phyloP scores from a whole-genome alignment of 768 basidiomycete species.

The Suillus weaverae region DNA sequence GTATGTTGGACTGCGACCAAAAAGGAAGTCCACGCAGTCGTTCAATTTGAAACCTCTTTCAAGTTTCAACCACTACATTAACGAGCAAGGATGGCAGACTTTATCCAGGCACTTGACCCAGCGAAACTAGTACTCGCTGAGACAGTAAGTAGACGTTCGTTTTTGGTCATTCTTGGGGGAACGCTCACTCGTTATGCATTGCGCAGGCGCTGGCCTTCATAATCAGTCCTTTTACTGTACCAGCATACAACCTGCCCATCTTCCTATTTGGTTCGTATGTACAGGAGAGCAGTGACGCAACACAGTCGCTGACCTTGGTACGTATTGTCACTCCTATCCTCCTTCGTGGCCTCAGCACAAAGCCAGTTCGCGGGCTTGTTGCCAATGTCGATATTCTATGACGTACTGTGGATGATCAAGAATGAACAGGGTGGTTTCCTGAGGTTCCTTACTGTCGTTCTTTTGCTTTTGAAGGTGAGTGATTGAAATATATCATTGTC shows the following conservation, averaged over 20 bases:
- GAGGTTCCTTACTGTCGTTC: slow-evolving; percentile 51
- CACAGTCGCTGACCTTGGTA: slow-evolving; percentile 66
- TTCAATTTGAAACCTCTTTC: background rate
- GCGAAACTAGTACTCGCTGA: slow-evolving; percentile 64
- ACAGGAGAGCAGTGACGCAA: slow-evolving; percentile 65
- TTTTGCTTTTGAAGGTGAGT: slow-evolving; percentile 59
- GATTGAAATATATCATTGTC: background rate
- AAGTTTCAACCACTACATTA: background rate
- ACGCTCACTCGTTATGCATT: slow-evolving; percentile 1
- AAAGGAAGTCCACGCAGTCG: background rate
- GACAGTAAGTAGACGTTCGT: slow-evolving; percentile 45
- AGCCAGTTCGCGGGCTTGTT: slow-evolving; percentile 66
- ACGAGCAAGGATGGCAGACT: slow-evolving; percentile 50
- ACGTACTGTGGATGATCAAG: slow-evolving; percentile 67
- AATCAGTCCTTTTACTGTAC: slow-evolving; percentile 53
- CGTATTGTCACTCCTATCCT: slow-evolving; percentile 16
- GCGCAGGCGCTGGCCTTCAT: slow-evolving; percentile 61
- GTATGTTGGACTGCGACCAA: background rate
- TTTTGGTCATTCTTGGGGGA: background rate
- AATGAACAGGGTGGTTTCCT: slow-evolving; percentile 57
- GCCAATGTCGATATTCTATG: slow-evolving; percentile 60
- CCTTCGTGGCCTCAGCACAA: background rate
- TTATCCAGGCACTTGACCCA: slow-evolving; percentile 69
- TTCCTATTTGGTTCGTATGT: slow-evolving; percentile 77
- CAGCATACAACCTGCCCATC: slow-evolving; percentile 79